A percentile compares a stretch with the other conserved stretches of the same genome.
Conservation (phyloP, 73 alveolate species). For the Breviolum minutum region DNA sequence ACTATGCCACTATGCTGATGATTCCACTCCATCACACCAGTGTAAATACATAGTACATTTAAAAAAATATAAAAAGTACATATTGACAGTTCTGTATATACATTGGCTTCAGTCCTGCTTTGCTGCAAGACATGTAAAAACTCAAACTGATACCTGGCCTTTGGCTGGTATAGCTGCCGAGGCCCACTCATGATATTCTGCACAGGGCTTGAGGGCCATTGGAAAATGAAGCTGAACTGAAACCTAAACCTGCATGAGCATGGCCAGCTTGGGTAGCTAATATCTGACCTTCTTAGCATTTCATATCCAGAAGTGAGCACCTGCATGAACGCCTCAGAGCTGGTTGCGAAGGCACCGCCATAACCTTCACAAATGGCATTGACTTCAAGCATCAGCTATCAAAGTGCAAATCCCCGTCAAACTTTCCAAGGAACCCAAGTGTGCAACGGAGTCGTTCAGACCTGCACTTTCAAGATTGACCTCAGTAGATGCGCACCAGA, state of each 20-base stretch:
- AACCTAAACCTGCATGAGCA: neutral
- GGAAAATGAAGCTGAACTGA: neutral
- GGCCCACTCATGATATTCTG: slow-evolving; percentile 93
- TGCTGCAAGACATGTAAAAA: neutral
- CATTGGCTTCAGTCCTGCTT: too few species aligned
- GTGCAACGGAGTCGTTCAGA: slow-evolving; percentile 82
- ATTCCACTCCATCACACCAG: too few species aligned
- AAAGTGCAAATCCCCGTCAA: too few species aligned
- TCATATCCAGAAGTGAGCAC: neutral
- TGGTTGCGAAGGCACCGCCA: neutral
- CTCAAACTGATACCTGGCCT: slow-evolving; percentile 11
- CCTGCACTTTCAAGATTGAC: slow-evolving; percentile 84
- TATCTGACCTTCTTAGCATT: neutral
- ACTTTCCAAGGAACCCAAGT: slow-evolving; percentile 7
- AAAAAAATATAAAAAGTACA: neutral
- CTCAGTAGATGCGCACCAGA: neutral
- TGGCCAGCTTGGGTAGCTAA: neutral
- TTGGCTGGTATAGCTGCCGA: slow-evolving; percentile 91
- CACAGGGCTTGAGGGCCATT: neutral
- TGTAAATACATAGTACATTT: neutral
- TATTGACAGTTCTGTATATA: too few species aligned
- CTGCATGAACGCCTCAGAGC: slow-evolving; percentile 45
- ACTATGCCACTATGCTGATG: neutral
- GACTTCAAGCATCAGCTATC: too few species aligned
- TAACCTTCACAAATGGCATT: neutral